Percentiles rank a stretch among this genome's conserved stretches.
Evolutionary conservation across 495 filamentous ascomycete species (phyloP).

Genomic region (Thozetella sp.): DNA sequence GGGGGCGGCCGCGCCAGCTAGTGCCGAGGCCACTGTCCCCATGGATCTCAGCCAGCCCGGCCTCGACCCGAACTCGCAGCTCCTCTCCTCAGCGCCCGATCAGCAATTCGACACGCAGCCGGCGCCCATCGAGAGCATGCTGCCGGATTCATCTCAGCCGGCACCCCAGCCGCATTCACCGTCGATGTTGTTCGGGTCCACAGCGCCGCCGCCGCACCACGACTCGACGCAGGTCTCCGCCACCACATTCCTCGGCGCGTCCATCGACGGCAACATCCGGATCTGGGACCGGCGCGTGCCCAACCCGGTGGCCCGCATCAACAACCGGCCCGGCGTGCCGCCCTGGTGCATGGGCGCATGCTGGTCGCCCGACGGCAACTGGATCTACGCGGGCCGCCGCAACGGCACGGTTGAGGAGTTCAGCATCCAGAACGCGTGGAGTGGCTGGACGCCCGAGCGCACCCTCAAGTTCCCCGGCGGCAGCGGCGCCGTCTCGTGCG

Average conservation of each 20-base stretch:
- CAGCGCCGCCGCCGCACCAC: slow-evolving; percentile 22
- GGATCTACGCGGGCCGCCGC: slow-evolving; percentile 87
- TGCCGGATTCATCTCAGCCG: slow-evolving; percentile 15
- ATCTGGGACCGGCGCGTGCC: slow-evolving; percentile 88
- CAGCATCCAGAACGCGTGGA: slow-evolving; percentile 79
- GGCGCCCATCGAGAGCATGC: slow-evolving; percentile 4
- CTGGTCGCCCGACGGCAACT: slow-evolving; percentile 96
- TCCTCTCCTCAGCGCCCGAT: slow-evolving; percentile 11
- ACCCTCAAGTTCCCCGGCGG: slow-evolving; percentile 88
- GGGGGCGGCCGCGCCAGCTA: neutral
- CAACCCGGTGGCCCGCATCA: slow-evolving; percentile 77
- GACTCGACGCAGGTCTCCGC: slow-evolving; percentile 53
- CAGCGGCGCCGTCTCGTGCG: slow-evolving; percentile 83
- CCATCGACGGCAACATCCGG: slow-evolving; percentile 84
- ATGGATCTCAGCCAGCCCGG: neutral
- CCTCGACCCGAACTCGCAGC: slow-evolving; percentile 5
- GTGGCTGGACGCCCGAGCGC: slow-evolving; percentile 64
- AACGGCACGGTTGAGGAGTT: slow-evolving; percentile 97
- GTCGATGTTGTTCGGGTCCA: slow-evolving; percentile 24
- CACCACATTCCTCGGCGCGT: slow-evolving; percentile 82
- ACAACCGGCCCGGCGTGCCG: slow-evolving; percentile 69
- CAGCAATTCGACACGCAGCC: slow-evolving; percentile 12
- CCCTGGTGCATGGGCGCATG: slow-evolving; percentile 99
- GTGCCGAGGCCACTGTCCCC: neutral
- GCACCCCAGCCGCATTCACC: slow-evolving; percentile 22